Conservation (phyloP, 768 basidiomycete genomes). For the Lactifluus echinatus region DNA sequence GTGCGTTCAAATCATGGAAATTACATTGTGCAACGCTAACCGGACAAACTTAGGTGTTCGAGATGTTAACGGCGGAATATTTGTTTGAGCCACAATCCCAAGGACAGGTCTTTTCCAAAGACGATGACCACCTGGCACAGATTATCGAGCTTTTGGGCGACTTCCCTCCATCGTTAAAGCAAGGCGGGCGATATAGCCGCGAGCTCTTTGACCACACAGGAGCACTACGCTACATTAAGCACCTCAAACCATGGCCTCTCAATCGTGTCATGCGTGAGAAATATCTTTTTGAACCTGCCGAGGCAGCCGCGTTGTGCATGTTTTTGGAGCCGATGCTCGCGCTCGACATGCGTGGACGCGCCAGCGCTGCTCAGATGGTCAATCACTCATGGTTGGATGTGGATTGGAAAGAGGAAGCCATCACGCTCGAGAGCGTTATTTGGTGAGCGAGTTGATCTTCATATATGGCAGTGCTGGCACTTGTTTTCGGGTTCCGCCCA, state of each 20-base stretch:
- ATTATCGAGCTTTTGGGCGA: conserved; percentile 88
- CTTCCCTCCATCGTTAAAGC: conserved; percentile 60
- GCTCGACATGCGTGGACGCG: conserved; percentile 59
- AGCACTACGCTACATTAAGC: conserved; percentile 60
- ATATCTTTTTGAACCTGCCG: conserved; percentile 58
- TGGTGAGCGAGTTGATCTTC: conserved; percentile 24
- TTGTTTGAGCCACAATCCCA: conserved; percentile 86
- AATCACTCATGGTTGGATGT: conserved; percentile 64
- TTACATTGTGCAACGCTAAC: background rate
- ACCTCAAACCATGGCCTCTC: conserved; percentile 74
- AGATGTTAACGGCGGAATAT: conserved; percentile 85
- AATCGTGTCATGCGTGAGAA: conserved; percentile 83
- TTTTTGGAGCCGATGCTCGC: conserved; percentile 74
- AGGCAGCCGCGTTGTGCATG: conserved; percentile 49
- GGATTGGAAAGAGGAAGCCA: conserved; percentile 26
- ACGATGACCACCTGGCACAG: conserved; percentile 95
- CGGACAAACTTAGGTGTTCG: conserved; percentile 52
- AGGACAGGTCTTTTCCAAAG: conserved; percentile 76
- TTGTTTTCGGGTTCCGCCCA: background rate
- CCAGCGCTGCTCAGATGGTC: conserved; percentile 63
- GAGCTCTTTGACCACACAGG: conserved; percentile 74
- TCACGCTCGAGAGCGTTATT: conserved; percentile 23
- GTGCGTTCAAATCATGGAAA: conserved; percentile 34
- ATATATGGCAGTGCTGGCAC: conserved; percentile 1
- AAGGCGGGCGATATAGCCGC: conserved; percentile 76